Evolutionary conservation across 164 flowering plant genomes (phyloP).

Genomic region (Aristolochia californica): DNA sequence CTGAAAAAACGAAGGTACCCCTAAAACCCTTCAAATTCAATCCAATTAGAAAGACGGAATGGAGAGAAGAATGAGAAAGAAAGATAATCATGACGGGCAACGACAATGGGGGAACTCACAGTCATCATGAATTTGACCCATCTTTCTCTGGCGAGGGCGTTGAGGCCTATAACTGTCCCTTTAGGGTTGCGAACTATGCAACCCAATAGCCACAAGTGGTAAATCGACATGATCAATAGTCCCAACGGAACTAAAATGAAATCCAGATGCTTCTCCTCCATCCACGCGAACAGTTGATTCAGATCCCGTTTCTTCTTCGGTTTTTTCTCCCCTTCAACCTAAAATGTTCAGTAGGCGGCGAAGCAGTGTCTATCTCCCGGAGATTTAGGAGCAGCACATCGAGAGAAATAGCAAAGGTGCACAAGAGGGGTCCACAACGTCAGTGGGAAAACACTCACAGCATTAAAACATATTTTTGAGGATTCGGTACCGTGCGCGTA

Average conservation of each 20-base stretch:
- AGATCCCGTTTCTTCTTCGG: neutral
- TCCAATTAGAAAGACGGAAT: neutral
- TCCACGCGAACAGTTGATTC: neutral
- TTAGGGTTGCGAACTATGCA: conserved; percentile 31
- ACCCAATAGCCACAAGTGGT: conserved; percentile 56
- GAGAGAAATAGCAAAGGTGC: neutral
- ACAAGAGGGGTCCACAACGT: neutral
- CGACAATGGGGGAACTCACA: conserved; percentile 18
- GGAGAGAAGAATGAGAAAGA: neutral
- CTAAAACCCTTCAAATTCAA: neutral
- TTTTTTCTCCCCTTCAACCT: neutral
- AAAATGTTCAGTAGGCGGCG: neutral
- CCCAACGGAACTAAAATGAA: conserved; percentile 56
- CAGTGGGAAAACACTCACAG: neutral
- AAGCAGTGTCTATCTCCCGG: neutral
- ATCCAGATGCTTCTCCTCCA: conserved; percentile 48
- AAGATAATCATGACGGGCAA: neutral
- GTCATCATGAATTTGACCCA: conserved; percentile 61
- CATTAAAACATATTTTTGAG: too few relatives aligned
- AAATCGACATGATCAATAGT: conserved; percentile 25
- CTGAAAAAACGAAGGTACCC: neutral
- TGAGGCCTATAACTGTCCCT: conserved; percentile 65
- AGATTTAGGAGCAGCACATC: neutral
- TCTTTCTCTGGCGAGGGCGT: conserved; percentile 52
- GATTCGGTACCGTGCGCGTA: too few relatives aligned